Conservation (phyloP, 257 asterid species). For the Thymus mandschuricus region DNA sequence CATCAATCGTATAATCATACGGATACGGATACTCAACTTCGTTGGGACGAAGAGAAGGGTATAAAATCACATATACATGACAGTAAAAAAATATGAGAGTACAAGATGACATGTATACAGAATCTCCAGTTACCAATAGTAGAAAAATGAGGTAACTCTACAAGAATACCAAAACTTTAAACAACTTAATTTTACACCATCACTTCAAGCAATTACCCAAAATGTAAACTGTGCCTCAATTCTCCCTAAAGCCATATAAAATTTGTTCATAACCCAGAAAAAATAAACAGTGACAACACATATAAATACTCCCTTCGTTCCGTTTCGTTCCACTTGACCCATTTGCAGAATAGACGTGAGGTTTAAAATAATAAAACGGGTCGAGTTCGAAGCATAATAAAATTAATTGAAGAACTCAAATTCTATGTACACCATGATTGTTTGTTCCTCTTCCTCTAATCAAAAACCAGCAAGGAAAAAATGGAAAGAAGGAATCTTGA, state of each 20-base stretch:
- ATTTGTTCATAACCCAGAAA: constrained; percentile 11
- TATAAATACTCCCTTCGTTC: too few relatives aligned
- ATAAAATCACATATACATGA: background rate
- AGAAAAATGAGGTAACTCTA: constrained; percentile 36
- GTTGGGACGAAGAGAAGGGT: too few relatives aligned
- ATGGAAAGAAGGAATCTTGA: constrained; percentile 13
- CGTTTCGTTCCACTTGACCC: too few relatives aligned
- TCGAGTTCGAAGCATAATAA: too few relatives aligned
- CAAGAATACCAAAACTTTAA: constrained; percentile 6
- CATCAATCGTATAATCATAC: constrained; percentile 2
- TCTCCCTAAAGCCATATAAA: constrained; percentile 30
- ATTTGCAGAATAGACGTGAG: too few relatives aligned
- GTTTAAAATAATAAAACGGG: too few relatives aligned
- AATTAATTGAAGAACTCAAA: too few relatives aligned
- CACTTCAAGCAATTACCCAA: constrained; percentile 37
- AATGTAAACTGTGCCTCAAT: constrained; percentile 30
- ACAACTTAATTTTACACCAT: background rate
- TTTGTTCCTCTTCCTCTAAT: background rate
- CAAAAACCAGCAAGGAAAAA: constrained; percentile 3
- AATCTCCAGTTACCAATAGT: constrained; percentile 27
- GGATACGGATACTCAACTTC: too few relatives aligned
- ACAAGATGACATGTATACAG: constrained; percentile 33
- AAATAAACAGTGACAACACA: background rate
- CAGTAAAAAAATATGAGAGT: constrained; percentile 1
- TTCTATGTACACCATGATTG: constrained; percentile 23